Base-by-base conservation (phyloP, 176 grass and related monocot genomes). In the Avena atlantica region DNA sequence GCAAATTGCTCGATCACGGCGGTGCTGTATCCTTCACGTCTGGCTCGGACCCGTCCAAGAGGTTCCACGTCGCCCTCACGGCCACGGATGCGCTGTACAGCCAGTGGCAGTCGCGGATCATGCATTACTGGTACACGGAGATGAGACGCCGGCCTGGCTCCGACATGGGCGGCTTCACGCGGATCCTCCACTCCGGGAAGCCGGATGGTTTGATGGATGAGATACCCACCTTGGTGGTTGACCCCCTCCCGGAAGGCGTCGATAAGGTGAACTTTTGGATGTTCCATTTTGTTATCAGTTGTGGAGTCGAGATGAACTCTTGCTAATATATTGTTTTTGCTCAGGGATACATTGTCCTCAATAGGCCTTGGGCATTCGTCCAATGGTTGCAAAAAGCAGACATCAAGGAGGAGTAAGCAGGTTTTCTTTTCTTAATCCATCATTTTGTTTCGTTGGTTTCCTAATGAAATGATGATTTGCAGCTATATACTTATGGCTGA, bases 401-500 rank as follows among this genome's bases (percentile, higher is more conserved):
- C 45, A 99, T 99, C 37, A 64, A 57, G 40, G 97, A 99, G 76
- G 94, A 99, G 97, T 99, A 91, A 81, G 94, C 71, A 76, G 9
- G 87, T 88, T 70, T 69, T 19, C 27, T 44, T 76, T 17, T 59
- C 2, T 13, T 79, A 25, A 34, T 83, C 0, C 9, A 58, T 78
- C 17, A 34, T 14, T 17, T 68, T 8, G 59, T 25, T 56, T 40
- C 3, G 1, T 59, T 80, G 20, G 16, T 84, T 70, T 80, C 67
- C 25, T 87, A 78, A 90, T 87, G 23, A 14, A 84, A 75, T 73
- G 17, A 87, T 84, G 17, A 87, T 84, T 65, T 93, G 82, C 91
- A 99, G 97, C 48, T 99, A 99, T 83, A 90, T 99, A 83, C 86
- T 99, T 78, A 99, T 99, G 97, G 97, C 97, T 0, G 97, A 99